Conservation (phyloP, 139 green algal species). For the Chlorella sorokiniana region DNA sequence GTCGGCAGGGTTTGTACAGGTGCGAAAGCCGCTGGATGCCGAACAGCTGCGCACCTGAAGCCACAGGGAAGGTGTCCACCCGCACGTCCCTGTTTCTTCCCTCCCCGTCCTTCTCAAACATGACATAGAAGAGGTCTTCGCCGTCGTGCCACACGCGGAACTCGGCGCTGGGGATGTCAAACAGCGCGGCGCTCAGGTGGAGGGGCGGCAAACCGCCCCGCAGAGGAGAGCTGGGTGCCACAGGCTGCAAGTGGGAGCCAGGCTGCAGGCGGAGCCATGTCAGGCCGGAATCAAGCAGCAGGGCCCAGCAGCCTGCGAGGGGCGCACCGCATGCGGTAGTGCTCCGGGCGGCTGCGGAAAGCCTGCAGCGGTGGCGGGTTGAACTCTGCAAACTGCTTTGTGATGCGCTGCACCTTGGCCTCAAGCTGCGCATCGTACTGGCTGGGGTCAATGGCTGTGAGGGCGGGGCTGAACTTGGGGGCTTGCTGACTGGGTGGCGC, state of each 20-base stretch:
- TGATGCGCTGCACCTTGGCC: conserved; percentile 54
- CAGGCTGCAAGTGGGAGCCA: no score
- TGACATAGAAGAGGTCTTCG: conserved; percentile 68
- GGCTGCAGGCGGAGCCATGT: no score
- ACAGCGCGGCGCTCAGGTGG: not conserved
- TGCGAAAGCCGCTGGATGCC: no score
- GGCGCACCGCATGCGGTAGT: conserved; percentile 73
- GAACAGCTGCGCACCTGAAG: conserved; percentile 35
- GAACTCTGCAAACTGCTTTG: conserved; percentile 57
- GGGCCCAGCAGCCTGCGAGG: no score
- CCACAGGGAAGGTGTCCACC: conserved; percentile 84
- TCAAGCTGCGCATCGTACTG: conserved; percentile 67
- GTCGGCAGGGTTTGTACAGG: no score
- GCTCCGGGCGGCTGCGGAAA: conserved; percentile 43
- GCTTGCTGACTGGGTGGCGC: not conserved
- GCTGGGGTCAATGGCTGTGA: conserved; percentile 31
- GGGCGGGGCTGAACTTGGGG: conserved; percentile 30
- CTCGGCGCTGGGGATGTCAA: conserved; percentile 51
- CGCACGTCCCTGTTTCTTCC: conserved; percentile 38
- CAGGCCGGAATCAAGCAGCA: no score
- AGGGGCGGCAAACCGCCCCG: not conserved
- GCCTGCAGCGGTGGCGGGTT: conserved; percentile 60
- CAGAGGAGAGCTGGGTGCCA: not conserved
- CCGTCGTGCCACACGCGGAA: conserved; percentile 77
- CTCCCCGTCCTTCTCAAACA: conserved; percentile 67